phyloP scores from a whole-genome alignment of 73 alveolate species.

The Uronychia setigera region DNA sequence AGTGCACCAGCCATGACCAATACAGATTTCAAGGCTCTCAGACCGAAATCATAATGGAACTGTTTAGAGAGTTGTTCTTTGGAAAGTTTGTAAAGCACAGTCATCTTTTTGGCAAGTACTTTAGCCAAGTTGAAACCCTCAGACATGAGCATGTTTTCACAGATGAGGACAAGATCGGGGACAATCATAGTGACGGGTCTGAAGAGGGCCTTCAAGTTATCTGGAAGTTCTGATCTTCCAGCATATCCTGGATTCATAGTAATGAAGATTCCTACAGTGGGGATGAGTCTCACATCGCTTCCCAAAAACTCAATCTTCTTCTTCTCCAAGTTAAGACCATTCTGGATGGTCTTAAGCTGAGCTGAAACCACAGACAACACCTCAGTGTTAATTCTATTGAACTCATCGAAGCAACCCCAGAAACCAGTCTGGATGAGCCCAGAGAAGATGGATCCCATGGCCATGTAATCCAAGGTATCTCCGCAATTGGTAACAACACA shows the following conservation, averaged over 20 bases:
- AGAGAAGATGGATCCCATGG: constrained; percentile 98
- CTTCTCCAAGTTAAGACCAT: constrained; percentile 83
- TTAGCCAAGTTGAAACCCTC: constrained; percentile 98
- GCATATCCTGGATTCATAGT: constrained; percentile 99
- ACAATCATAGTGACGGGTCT: constrained; percentile 99
- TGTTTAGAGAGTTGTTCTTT: constrained; percentile 96
- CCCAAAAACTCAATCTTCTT: constrained; percentile 95
- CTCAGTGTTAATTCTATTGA: constrained; percentile 99
- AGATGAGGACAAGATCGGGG: constrained; percentile 98
- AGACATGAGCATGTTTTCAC: constrained; percentile 99
- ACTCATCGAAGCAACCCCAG: constrained; percentile 99
- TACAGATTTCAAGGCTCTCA: constrained; percentile 99
- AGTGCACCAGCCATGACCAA: constrained; percentile 98
- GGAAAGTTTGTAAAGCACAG: constrained; percentile 95
- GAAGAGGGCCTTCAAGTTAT: constrained; percentile 98
- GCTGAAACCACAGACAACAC: constrained; percentile 99
- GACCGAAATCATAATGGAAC: constrained; percentile 96
- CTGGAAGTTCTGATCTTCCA: constrained; percentile 99
- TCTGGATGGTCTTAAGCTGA: constrained; percentile 96
- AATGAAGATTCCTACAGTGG: constrained; percentile 96
- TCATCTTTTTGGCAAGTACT: constrained; percentile 97
- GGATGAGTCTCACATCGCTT: constrained; percentile 88
- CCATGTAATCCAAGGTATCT: constrained; percentile 97
- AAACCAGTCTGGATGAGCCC: constrained; percentile 99
- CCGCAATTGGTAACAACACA: constrained; percentile 99